Evolutionary conservation across 805 yeast genomes (phyloP).

Genomic region (Deakozyma indianensis): DNA sequence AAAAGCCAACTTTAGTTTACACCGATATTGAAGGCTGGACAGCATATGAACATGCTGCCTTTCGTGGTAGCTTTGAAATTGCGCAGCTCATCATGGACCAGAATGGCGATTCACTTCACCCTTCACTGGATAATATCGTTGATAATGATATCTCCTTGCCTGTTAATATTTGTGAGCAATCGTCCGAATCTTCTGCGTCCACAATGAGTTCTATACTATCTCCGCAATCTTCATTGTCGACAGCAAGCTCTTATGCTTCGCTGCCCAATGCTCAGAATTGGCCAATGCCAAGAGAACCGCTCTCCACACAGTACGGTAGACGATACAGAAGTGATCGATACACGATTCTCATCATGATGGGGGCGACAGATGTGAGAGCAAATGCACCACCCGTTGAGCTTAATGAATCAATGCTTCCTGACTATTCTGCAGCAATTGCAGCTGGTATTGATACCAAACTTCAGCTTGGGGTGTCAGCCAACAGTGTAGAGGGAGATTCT

Average conservation of each 20-base stretch:
- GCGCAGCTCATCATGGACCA: constrained; percentile 33
- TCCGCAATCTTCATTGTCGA: background rate
- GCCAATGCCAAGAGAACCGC: background rate
- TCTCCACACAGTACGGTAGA: background rate
- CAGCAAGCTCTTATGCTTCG: background rate
- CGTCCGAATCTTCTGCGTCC: background rate
- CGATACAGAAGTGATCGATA: background rate
- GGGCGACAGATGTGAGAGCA: background rate
- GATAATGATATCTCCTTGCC: background rate
- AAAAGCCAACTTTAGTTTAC: constrained; percentile 32
- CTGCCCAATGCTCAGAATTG: background rate
- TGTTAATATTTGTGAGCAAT: background rate
- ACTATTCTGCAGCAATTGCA: background rate
- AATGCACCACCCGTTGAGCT: background rate
- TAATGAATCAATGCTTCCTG: background rate
- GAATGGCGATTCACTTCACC: background rate
- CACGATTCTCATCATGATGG: background rate
- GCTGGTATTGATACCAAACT: constrained; percentile 1
- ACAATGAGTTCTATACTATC: background rate
- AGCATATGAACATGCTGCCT: constrained; percentile 76
- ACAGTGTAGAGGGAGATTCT: background rate
- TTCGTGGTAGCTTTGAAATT: constrained; percentile 61
- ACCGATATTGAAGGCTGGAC: constrained; percentile 74
- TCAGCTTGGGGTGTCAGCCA: background rate
- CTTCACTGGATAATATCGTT: background rate